Evolutionary conservation across 805 yeast genomes (phyloP), one percentile per base, ranked within the genome.

Genomic region (Wickerhamiella vanderwaltii): DNA sequence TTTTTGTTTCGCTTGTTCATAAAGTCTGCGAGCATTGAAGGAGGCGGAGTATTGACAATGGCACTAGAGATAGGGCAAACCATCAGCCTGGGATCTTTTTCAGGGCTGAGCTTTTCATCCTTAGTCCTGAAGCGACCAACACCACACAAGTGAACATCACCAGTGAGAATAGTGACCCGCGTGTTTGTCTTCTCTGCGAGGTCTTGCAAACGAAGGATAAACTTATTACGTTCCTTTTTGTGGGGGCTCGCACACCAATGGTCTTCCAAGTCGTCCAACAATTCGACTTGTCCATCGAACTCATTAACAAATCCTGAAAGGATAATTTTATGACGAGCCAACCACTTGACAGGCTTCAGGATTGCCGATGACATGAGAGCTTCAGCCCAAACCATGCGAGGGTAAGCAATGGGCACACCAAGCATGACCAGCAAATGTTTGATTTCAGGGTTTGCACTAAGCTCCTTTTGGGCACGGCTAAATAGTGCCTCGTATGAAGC

Each of bases 201-300:
- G 33, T 71, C 71, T 47, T 77, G 75, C 35, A 88, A 64, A 46
- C 65, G 65, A 29, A 66, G 68, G 47, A 87, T 63, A 29, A 88
- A 66, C 49, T 58, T 56, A 59, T 88, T 88, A 46, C 98, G 72
- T 62, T 88, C 98, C 37, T 61, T 60, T 58, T 88, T 91, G 63
- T 88, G 98, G 57, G 78, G 72, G 45, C 69, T 69, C 3, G 95
- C 79, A 59, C 96, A 86, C 98, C 98, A 88, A 63, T 88, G 97
- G 58, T 88, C 98, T 55, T 86, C 79, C 60, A 91, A 67, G 58
- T 88, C 97, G 56, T 91, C 97, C 50, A 91, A 68, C 12, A 88
- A 73, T 61, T 88, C 97, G 5, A 88, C 77, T 30, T 80, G 75
- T 1, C 96, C 96, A 57, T 87, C 95, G 54, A 87, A 88, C 51